Evolutionary conservation across 2,329 filamentous ascomycete genomes (phyloP).

Genomic region (Alternaria incomplexa): DNA sequence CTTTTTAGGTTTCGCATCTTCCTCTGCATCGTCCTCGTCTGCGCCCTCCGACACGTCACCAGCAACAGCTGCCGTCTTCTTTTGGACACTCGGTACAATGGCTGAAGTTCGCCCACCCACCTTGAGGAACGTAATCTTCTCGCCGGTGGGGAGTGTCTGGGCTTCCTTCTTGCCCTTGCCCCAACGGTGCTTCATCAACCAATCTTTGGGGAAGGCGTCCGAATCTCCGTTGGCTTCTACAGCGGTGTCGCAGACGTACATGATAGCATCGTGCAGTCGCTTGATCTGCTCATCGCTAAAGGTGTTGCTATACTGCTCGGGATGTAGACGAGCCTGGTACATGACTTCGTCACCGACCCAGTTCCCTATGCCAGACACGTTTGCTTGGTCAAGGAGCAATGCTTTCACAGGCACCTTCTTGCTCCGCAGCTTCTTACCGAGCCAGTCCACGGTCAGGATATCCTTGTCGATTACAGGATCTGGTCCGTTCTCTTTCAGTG

Average conservation of each 20-base stretch:
- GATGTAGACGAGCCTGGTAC: conserved; percentile 87
- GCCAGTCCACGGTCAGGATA: conserved; percentile 75
- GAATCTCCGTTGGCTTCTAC: conserved; percentile 82
- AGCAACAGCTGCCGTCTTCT: conserved; percentile 71
- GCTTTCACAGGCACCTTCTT: conserved; percentile 90
- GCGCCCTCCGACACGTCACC: conserved; percentile 56
- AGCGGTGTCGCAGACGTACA: conserved; percentile 80
- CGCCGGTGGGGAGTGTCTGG: conserved; percentile 77
- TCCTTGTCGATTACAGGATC: conserved; percentile 87
- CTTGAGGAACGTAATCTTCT: conserved; percentile 83
- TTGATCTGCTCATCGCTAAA: conserved; percentile 75
- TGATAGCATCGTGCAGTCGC: conserved; percentile 73
- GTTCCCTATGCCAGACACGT: conserved; percentile 92
- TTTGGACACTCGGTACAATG: conserved; percentile 83
- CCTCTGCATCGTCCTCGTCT: conserved; percentile 29
- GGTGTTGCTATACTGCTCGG: conserved; percentile 89
- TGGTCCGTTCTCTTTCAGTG: conserved; percentile 89
- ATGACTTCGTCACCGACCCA: conserved; percentile 96
- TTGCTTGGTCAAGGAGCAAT: conserved; percentile 74
- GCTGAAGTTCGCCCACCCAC: conserved; percentile 93
- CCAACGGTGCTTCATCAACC: conserved; percentile 88
- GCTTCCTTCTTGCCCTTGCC: conserved; percentile 80
- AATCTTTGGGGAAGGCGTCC: conserved; percentile 81
- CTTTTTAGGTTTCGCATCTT: conserved; percentile 37
- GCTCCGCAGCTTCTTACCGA: conserved; percentile 71